A percentile compares a stretch with the other conserved stretches of the same genome.
These are phyloP conservation scores for Halophytophthora batemanensis DNA, from an alignment of 352 stramenopile genomes.

Conservation along the genomic window DNA sequence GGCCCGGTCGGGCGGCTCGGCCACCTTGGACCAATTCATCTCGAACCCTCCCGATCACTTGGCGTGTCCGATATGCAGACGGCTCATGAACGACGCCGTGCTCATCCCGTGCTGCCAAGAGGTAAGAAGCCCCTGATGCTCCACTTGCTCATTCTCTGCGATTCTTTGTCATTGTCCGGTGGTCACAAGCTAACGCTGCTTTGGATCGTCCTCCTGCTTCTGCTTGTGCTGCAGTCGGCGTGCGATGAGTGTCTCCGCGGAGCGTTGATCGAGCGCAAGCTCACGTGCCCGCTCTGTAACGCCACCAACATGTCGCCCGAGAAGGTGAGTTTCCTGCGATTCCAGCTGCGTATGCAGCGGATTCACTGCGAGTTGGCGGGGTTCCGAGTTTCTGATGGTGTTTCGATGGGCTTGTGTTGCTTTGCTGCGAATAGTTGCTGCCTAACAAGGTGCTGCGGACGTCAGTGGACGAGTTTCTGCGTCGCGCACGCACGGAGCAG, in stretches of 20 bases:
- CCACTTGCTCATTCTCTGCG: slow-evolving; percentile 2
- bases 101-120: slow-evolving; percentile 88
- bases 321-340: slow-evolving; percentile 33
- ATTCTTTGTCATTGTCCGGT: slow-evolving; percentile 5
- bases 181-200: not conserved
- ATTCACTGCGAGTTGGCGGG: no score
- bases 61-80: slow-evolving; percentile 86
- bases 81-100: slow-evolving; percentile 85
- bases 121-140: slow-evolving; percentile 39
- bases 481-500: slow-evolving; percentile 70
- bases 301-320: slow-evolving; percentile 83
- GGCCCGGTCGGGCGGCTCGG: slow-evolving; percentile 81
- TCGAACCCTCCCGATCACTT: slow-evolving; percentile 87
- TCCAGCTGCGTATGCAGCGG: no score
- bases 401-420: not conserved
- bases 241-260: slow-evolving; percentile 82
- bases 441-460: slow-evolving; percentile 81
- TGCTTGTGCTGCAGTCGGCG: slow-evolving; percentile 43
- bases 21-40: slow-evolving; percentile 89
- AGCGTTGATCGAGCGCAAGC: slow-evolving; percentile 74
- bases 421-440: slow-evolving; percentile 32
- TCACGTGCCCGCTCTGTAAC: slow-evolving; percentile 78
- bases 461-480: slow-evolving; percentile 83
- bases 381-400: not conserved
- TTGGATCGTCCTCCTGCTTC: slow-evolving; percentile 4